phyloP scores from a whole-genome alignment of 129 eudicot genomes.

The Saposhnikovia divaricata region DNA sequence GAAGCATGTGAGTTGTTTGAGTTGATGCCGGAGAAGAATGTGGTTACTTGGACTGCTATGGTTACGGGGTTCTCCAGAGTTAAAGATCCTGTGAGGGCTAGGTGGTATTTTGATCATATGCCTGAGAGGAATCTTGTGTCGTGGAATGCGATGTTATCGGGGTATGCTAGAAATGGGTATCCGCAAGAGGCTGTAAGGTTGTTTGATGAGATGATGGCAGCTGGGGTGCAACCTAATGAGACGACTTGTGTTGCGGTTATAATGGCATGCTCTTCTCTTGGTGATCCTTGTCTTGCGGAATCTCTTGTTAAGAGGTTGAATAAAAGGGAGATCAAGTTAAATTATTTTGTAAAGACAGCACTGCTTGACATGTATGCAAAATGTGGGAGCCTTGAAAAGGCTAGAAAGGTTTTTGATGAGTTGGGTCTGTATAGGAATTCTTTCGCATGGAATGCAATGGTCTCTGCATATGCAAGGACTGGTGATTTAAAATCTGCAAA shows the following conservation, averaged over 20 bases:
- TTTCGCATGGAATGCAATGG: conserved; percentile 73
- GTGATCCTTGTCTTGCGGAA: conserved; percentile 46
- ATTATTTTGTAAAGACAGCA: conserved; percentile 53
- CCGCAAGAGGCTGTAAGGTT: conserved; percentile 41
- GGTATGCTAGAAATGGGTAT: conserved; percentile 64
- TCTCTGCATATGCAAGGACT: conserved; percentile 57
- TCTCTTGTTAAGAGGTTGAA: conserved; percentile 45
- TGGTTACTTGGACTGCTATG: conserved; percentile 82
- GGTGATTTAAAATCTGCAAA: conserved; percentile 71
- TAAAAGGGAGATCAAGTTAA: conserved; percentile 27
- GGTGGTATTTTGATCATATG: conserved; percentile 56
- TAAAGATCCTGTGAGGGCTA: conserved; percentile 50
- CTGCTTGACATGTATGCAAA: conserved; percentile 82
- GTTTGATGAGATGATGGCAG: conserved; percentile 43
- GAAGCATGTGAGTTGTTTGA: conserved; percentile 60
- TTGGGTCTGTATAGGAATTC: conserved; percentile 39
- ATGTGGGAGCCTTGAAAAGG: conserved; percentile 62
- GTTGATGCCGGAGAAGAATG: conserved; percentile 58
- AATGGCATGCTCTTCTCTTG: conserved; percentile 50
- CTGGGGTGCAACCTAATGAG: conserved; percentile 49
- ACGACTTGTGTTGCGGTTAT: conserved; percentile 73
- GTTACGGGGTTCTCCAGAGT: conserved; percentile 56
- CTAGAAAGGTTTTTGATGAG: conserved; percentile 49
- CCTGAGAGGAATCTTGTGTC: conserved; percentile 64
- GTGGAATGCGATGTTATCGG: conserved; percentile 90